Evolutionary conservation across 1,139 yeast genomes (phyloP), one percentile per base, ranked within the genome.

Genomic region (Scheffersomyces quercinus): DNA sequence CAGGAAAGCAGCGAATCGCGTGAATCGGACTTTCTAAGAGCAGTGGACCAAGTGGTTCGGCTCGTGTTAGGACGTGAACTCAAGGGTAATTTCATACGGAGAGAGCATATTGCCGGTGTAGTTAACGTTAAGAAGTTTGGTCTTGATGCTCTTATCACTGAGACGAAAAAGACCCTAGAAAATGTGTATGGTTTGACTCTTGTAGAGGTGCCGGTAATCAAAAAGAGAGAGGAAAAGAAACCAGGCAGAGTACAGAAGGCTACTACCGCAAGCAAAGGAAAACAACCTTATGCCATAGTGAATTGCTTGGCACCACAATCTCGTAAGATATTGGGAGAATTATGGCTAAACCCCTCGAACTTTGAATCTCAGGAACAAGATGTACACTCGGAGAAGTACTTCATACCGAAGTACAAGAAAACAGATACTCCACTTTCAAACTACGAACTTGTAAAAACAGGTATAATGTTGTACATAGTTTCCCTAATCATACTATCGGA

Each of bases 131-230:
- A 51, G 30, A 46, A 56, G 38, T 35, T 48, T 10, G 49, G 53
- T 20, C 56, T 53, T 35, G 64, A 58, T 2, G 39, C 28, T n/a
- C 46, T 63, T 3, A 36, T 67, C 7, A 45, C 40, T 11, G 48
- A 44, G 13, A 58, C 61, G 1, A 54, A 54, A 34, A 38, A 29
- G 1, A 58, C 57, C n/a, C 45, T 73, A 32, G 51, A 55, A 29
- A 48, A 53, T 6, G 53, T 60, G 2, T 72, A 68, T 48, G 78
- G 76, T 1, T 44, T 72, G 39, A 50, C 59, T 20, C 49, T 72
- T 34, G 59, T 52, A 31, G 58, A 57, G 37, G 47, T 58, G 10
- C 58, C 63, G 3, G 38, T 43, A 15, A 20, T 38, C 6, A 37
- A 42, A 8, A 42, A 46, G 32, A 13, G 46, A 38, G 8, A 13